A percentile compares a stretch with the other conserved stretches of the same genome.
These are phyloP conservation scores for Cydonia oblonga DNA, from an alignment of 331 rosid species.

Conservation along the genomic window DNA sequence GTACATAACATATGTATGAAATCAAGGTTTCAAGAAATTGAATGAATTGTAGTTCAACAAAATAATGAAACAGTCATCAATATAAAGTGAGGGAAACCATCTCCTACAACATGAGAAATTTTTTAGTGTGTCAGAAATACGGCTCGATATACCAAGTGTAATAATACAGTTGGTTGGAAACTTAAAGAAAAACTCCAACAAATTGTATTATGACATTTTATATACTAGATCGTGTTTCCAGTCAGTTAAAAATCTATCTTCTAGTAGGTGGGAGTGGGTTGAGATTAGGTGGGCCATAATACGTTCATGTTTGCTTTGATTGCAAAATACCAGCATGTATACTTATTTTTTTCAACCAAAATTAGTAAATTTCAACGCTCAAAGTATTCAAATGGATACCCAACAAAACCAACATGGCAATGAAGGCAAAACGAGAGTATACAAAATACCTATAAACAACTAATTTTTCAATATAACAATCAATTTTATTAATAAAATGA, in stretches of 20 bases:
- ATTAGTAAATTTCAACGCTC: background rate
- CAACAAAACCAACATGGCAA: background rate
- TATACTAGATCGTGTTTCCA: too few relatives aligned
- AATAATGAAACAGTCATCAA: background rate
- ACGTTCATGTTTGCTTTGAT: background rate
- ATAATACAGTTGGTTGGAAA: too few relatives aligned
- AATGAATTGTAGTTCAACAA: background rate
- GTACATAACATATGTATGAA: background rate
- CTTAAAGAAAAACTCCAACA: too few relatives aligned
- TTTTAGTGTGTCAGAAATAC: fast-evolving
- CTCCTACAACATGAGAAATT: background rate
- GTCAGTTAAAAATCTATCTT: too few relatives aligned
- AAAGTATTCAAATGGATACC: background rate
- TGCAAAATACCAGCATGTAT: background rate
- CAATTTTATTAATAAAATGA: too few relatives aligned
- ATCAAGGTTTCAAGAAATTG: background rate
- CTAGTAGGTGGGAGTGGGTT: background rate
- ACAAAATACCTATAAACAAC: background rate
- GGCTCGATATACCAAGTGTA: too few relatives aligned
- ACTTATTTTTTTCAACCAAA: background rate
- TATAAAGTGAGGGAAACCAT: background rate
- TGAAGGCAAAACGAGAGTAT: background rate
- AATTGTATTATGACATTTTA: too few relatives aligned
- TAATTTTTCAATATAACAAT: too few relatives aligned
- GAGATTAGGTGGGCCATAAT: background rate